Evolutionary conservation across 306 rosid species (phyloP).

Genomic region (Fragaria vesca): DNA sequence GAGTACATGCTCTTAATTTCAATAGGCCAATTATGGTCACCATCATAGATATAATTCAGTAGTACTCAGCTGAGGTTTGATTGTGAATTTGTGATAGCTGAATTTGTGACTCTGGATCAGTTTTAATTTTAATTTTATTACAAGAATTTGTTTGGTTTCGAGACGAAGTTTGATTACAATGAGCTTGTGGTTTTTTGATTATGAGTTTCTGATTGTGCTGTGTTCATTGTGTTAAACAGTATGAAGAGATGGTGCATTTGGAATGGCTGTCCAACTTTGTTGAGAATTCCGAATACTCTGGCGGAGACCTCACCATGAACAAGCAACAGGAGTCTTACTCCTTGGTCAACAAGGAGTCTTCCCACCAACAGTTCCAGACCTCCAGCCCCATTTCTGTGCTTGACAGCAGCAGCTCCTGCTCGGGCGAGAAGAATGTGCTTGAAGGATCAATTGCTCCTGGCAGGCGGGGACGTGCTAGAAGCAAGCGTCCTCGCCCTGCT

Average conservation of each 20-base stretch:
- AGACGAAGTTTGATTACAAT: not conserved
- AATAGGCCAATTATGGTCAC: not conserved
- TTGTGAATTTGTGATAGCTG: no score
- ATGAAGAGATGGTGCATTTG: constrained; percentile 83
- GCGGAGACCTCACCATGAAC: constrained; percentile 73
- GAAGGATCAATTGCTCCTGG: constrained; percentile 43
- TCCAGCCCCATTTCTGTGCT: constrained; percentile 92
- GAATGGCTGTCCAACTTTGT: constrained; percentile 92
- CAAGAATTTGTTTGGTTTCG: not conserved
- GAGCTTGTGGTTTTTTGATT: not conserved
- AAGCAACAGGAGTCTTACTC: constrained; percentile 35
- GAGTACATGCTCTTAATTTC: not conserved
- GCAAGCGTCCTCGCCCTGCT: constrained; percentile 91
- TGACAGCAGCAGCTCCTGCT: constrained; percentile 87
- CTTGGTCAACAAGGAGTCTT: constrained; percentile 37
- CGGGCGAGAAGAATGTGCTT: constrained; percentile 47
- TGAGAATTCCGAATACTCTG: constrained; percentile 76
- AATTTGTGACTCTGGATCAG: not conserved
- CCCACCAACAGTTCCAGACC: constrained; percentile 60
- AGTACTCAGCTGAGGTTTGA: not conserved
- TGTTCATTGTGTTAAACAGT: constrained; percentile 39
- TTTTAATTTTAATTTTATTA: not conserved
- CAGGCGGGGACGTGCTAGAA: constrained; percentile 80
- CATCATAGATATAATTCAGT: not conserved
- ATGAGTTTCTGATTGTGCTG: not conserved